Conservation (phyloP, 2,329 filamentous ascomycete species). For the Beauveria brongniartii region DNA sequence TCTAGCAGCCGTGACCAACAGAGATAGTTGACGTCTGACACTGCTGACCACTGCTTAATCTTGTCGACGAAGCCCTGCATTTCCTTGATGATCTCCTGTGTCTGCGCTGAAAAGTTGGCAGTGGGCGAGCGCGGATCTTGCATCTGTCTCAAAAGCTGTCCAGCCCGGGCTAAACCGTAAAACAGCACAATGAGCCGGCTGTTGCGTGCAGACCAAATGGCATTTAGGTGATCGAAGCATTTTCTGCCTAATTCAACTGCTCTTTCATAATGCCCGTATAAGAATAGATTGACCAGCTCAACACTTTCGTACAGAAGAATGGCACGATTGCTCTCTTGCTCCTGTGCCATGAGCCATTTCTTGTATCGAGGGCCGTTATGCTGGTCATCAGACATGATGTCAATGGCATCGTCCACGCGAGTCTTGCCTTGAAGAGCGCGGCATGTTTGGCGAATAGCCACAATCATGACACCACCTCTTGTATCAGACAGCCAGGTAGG, state of each 20-base stretch:
- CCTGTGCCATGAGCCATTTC: constrained; percentile 46
- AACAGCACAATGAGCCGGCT: constrained; percentile 51
- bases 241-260: constrained; percentile 49
- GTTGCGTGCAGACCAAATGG: constrained; percentile 53
- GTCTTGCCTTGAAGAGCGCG: constrained; percentile 73
- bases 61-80: constrained; percentile 48
- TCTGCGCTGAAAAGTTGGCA: constrained; percentile 34
- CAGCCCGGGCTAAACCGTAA: constrained; percentile 49
- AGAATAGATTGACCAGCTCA: constrained; percentile 53
- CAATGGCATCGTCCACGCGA: constrained; percentile 35
- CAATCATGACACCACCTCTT: constrained; percentile 61
- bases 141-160: constrained; percentile 40
- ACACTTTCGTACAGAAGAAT: constrained; percentile 61
- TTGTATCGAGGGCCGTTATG: constrained; percentile 53
- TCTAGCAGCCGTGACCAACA: constrained; percentile 60
- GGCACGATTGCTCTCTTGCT: constrained; percentile 54
- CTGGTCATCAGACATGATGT: constrained; percentile 59
- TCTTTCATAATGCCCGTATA: constrained; percentile 54
- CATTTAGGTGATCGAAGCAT: constrained; percentile 37
- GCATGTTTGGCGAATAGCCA: constrained; percentile 56
- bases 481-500: constrained; percentile 64
- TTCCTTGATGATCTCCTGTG: constrained; percentile 41
- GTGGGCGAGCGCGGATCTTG: constrained; percentile 38
- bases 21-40: constrained; percentile 64
- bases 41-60: constrained; percentile 55